phyloP scores from a whole-genome alignment of 108 stramenopile genomes.

The Cyclotella choctawhatcheeana region DNA sequence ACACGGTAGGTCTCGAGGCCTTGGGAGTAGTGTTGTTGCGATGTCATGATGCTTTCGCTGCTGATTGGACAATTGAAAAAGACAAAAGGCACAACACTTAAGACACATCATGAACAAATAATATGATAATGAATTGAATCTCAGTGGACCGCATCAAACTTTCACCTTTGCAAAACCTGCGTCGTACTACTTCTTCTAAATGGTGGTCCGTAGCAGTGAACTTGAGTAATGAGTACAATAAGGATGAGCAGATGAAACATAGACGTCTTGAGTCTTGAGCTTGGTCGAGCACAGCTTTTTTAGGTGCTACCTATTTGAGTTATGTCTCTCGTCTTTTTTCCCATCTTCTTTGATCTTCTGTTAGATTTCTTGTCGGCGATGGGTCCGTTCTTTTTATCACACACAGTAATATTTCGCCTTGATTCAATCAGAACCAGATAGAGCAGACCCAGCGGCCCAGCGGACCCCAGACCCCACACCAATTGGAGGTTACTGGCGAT shows the following conservation, averaged over 20 bases:
- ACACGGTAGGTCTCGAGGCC: slow-evolving; percentile 47
- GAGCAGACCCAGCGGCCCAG: no score
- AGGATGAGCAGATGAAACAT: neutral
- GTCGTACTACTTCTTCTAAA: no score
- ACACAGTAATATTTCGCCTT: no score
- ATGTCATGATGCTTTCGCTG: neutral
- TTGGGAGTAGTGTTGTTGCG: slow-evolving; percentile 41
- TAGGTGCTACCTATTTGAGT: no score
- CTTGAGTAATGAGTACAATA: neutral
- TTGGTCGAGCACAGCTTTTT: no score
- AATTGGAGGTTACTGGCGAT: no score
- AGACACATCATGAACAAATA: neutral
- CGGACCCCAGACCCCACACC: no score
- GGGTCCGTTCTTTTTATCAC: no score
- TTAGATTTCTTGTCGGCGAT: no score
- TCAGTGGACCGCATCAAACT: neutral
- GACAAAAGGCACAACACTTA: neutral
- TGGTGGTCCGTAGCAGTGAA: slow-evolving; percentile 1
- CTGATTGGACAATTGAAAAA: neutral
- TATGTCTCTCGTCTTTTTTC: no score
- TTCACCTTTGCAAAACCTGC: slow-evolving; percentile 9
- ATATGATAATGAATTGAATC: neutral
- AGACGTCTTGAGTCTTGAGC: neutral
- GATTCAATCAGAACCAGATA: no score
- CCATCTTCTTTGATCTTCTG: no score